Conservation (phyloP, 257 asterid species). For the Haberlea rhodopensis region DNA sequence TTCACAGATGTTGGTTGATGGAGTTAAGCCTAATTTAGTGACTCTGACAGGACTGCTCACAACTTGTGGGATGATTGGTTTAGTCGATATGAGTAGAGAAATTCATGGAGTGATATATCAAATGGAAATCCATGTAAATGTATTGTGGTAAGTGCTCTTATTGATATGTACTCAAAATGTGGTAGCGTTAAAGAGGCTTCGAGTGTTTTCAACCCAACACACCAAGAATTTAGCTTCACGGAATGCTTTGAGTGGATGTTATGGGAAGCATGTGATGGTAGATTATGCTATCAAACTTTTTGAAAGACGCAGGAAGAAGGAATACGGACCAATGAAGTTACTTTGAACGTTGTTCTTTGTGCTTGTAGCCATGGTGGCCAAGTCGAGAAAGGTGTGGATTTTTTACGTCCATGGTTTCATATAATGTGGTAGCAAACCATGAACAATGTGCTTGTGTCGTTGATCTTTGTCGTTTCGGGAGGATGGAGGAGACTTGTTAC, state of each 20-base stretch:
- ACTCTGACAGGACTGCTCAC: slow-evolving; percentile 56
- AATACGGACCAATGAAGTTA: slow-evolving; percentile 45
- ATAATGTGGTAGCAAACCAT: slow-evolving; percentile 35
- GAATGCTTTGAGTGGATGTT: slow-evolving; percentile 70
- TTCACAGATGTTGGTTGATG: slow-evolving; percentile 42
- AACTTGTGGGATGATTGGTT: slow-evolving; percentile 47
- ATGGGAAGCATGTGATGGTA: slow-evolving; percentile 62
- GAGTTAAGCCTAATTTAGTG: slow-evolving; percentile 57
- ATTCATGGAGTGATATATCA: slow-evolving; percentile 53
- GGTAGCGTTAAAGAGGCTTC: slow-evolving; percentile 44
- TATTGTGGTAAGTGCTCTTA: slow-evolving; percentile 56
- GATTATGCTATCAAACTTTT: slow-evolving; percentile 41
- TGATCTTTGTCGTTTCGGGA: slow-evolving; percentile 61
- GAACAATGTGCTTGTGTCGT: slow-evolving; percentile 53
- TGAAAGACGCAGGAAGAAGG: slow-evolving; percentile 46
- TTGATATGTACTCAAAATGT: slow-evolving; percentile 68
- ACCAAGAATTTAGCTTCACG: slow-evolving; percentile 48
- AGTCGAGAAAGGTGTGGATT: slow-evolving; percentile 46
- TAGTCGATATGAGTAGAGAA: slow-evolving; percentile 41
- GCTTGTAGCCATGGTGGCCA: slow-evolving; percentile 63
- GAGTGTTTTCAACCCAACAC: slow-evolving; percentile 35
- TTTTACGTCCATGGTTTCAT: slow-evolving; percentile 36
- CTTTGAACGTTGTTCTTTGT: slow-evolving; percentile 44
- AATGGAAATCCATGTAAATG: slow-evolving; percentile 38
- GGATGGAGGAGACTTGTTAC: slow-evolving; percentile 49